Base-by-base conservation (phyloP, 2,329 filamentous ascomycete species). In the Penicillium freii region DNA sequence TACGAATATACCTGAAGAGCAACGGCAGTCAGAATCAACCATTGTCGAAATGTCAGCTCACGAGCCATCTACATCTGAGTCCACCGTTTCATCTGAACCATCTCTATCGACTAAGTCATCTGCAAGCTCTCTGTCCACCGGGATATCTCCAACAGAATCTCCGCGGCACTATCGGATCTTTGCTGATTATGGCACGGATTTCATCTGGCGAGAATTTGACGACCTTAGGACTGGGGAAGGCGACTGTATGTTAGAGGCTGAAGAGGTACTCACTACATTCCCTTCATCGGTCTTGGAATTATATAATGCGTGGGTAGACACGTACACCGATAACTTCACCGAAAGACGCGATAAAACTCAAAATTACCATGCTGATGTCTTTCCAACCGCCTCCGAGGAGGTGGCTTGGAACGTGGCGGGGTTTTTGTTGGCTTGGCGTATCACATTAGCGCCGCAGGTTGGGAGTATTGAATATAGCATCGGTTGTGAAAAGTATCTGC, bases 371-470 rank as follows among this genome's bases (percentile, higher is more conserved):
- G 59, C 51, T 5, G 25, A 31, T 29, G 19, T 58, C 8, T 64
- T 68, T 31, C 13, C 25, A 1, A 60, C 54, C 17, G 44, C 33
- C 4, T 39, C 44, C 17, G 62, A 63, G 25, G 56, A 65, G 13
- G 63, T 66, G 15, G 54, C 59, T 9, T 65, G 63, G 62, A 61
- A 61, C 36, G 55, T 68, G 31, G 54, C 64, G 29, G 63, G 64
- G n/a, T 65, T 54, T 53, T 34, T 66, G 21, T 46, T 66, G 42
- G 64, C 62, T 7, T 68, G 64, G 64, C 59, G 60, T 17, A 61
- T 66, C 49, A 43, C 52, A 15, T 52, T 66, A 47, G 59, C 57
- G n/a, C 50, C 60, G 23, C n/a, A 55, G 5, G 31, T 55, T 52
- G 55, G 49, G 11, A 47, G 49, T 3, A 49, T 60, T 13, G 51